Evolutionary conservation across 352 stramenopile genomes (phyloP).

Genomic region (Phytophthora syringae): DNA sequence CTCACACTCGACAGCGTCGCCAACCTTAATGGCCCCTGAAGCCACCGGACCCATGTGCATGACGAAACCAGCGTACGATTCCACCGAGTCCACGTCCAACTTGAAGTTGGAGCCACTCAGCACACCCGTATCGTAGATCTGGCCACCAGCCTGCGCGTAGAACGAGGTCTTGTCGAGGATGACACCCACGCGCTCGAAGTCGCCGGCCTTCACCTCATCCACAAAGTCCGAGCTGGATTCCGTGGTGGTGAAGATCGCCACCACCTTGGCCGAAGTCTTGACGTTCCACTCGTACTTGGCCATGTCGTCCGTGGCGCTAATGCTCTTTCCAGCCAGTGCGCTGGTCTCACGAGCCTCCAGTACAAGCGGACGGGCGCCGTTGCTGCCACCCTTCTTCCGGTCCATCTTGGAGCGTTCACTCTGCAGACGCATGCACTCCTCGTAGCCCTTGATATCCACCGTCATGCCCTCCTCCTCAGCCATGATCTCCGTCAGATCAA

Average conservation of each 20-base stretch:
- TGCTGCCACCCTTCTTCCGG: slow-evolving; percentile 89
- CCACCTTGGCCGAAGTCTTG: slow-evolving; percentile 82
- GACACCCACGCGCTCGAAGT: slow-evolving; percentile 93
- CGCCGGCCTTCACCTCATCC: slow-evolving; percentile 68
- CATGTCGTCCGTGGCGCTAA: slow-evolving; percentile 92
- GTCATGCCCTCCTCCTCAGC: slow-evolving; percentile 94
- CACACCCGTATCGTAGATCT: slow-evolving; percentile 95
- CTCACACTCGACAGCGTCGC: slow-evolving; percentile 82
- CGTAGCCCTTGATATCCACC: slow-evolving; percentile 94
- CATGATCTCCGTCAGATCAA: slow-evolving; percentile 99
- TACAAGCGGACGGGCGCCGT: slow-evolving; percentile 83
- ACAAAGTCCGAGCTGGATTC: slow-evolving; percentile 88
- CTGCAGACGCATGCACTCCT: slow-evolving; percentile 93
- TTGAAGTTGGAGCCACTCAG: slow-evolving; percentile 59
- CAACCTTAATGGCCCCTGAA: slow-evolving; percentile 81
- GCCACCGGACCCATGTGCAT: slow-evolving; percentile 93
- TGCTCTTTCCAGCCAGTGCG: slow-evolving; percentile 79
- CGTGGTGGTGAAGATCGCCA: slow-evolving; percentile 95
- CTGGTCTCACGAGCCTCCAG: slow-evolving; percentile 96
- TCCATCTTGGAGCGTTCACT: slow-evolving; percentile 85
- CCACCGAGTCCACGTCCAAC: slow-evolving; percentile 90
- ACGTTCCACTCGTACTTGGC: slow-evolving; percentile 96
- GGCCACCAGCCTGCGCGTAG: slow-evolving; percentile 98
- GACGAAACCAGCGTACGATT: slow-evolving; percentile 96
- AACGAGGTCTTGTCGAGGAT: slow-evolving; percentile 98